A percentile compares a stretch with the other conserved stretches of the same genome.
Conservation (phyloP, 1,139 yeast species). For the Debaryomyces fabryi region DNA sequence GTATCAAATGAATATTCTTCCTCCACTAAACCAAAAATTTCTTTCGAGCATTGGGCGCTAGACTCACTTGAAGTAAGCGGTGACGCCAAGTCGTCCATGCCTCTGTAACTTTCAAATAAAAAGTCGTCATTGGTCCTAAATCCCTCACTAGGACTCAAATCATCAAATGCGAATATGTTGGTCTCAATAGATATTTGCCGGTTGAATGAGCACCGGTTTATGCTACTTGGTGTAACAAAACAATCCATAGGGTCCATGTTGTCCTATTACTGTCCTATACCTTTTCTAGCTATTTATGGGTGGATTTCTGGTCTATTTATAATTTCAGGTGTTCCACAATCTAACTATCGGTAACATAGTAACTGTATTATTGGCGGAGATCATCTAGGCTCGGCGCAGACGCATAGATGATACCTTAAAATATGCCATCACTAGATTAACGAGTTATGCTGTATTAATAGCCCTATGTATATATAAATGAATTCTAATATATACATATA, state of each 20-base stretch:
- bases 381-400: slow-evolving; percentile 6
- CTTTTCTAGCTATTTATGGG: neutral
- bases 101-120: slow-evolving; percentile 1
- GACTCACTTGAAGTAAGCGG: slow-evolving; percentile 7
- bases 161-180: neutral
- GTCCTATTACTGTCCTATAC: neutral
- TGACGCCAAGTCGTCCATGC: slow-evolving; percentile 4
- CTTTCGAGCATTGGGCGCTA: slow-evolving; percentile 1
- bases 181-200: neutral
- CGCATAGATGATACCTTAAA: slow-evolving; percentile 6
- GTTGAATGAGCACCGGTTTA: neutral
- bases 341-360: slow-evolving; percentile 1
- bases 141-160: neutral
- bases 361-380: neutral
- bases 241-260: slow-evolving; percentile 4
- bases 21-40: slow-evolving; percentile 1
- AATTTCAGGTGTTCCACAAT: neutral
- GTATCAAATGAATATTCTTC: neutral
- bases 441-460: neutral
- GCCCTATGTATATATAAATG: neutral
- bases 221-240: neutral
- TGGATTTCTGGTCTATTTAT: slow-evolving; percentile 2
- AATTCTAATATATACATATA: neutral
- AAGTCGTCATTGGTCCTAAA: neutral
- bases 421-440: neutral